Conservation (phyloP, 1,139 yeast genomes). For the Suhomyces bokatorum region DNA sequence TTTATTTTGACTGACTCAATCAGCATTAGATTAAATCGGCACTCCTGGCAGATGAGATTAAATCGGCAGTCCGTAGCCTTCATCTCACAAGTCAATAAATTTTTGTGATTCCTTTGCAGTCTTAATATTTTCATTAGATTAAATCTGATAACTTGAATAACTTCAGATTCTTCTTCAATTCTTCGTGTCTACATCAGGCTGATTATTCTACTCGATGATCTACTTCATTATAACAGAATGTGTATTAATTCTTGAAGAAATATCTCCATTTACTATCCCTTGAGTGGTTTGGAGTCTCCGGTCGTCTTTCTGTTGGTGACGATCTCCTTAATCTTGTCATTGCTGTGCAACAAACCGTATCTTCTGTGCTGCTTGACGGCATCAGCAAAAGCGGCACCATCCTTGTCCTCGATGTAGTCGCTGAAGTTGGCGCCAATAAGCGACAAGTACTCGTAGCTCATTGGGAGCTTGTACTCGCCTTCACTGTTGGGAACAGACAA, state of each 20-base stretch:
- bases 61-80: too few relatives aligned
- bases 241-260: not conserved
- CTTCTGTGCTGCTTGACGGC: constrained; percentile 58
- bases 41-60: too few relatives aligned
- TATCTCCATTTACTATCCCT: not conserved
- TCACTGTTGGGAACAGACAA: constrained; percentile 18
- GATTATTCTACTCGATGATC: too few relatives aligned
- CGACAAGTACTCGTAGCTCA: constrained; percentile 55
- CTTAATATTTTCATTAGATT: too few relatives aligned
- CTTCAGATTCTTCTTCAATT: too few relatives aligned
- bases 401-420: constrained; percentile 32
- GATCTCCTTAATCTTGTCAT: constrained; percentile 42
- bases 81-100: too few relatives aligned
- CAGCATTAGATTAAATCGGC: too few relatives aligned
- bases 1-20: too few relatives aligned
- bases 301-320: constrained; percentile 40
- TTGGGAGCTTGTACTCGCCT: constrained; percentile 39
- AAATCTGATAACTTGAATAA: too few relatives aligned
- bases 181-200: too few relatives aligned
- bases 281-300: constrained; percentile 16
- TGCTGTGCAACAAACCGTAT: constrained; percentile 57
- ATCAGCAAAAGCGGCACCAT: constrained; percentile 35
- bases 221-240: too few relatives aligned
- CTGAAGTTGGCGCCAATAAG: constrained; percentile 51
- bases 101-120: too few relatives aligned